Conservation (phyloP, 108 stramenopile genomes). For the Craspedostauros australis region DNA sequence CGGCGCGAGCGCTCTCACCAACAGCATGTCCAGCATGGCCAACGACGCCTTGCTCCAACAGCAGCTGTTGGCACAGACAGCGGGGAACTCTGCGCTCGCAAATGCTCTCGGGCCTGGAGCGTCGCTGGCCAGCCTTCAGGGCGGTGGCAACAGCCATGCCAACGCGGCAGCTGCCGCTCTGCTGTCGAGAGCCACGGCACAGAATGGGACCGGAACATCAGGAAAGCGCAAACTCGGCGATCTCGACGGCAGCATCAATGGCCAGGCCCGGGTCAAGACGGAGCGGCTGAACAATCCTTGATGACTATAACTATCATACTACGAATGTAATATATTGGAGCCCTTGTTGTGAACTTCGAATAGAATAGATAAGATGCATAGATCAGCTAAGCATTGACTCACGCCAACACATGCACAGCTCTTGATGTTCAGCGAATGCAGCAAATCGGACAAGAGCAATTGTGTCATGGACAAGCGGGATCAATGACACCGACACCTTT, state of each 20-base stretch:
- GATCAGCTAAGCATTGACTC: too few species aligned
- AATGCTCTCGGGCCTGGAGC: conserved; percentile 21
- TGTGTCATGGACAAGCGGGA: too few species aligned
- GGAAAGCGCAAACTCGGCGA: conserved; percentile 32
- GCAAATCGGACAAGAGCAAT: too few species aligned
- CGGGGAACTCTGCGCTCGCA: conserved; percentile 37
- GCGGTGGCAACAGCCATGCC: background rate
- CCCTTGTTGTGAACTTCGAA: too few species aligned
- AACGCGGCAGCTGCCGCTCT: conserved; percentile 15
- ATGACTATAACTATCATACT: too few species aligned
- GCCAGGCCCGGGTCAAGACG: too few species aligned
- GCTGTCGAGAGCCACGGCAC: background rate
- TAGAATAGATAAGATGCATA: too few species aligned
- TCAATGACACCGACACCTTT: too few species aligned
- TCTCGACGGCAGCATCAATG: conserved; percentile 11
- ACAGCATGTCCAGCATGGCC: background rate
- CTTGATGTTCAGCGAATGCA: too few species aligned
- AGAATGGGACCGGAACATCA: background rate
- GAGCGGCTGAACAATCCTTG: too few species aligned
- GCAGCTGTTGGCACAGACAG: conserved; percentile 40
- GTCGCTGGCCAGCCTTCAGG: background rate
- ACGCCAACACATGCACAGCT: too few species aligned
- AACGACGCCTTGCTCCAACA: conserved; percentile 32
- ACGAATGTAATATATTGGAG: too few species aligned
- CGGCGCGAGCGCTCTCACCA: background rate